Evolutionary conservation across 768 basidiomycete genomes (phyloP), one percentile per base, ranked within the genome.

Genomic region (Mycena vulgaris): DNA sequence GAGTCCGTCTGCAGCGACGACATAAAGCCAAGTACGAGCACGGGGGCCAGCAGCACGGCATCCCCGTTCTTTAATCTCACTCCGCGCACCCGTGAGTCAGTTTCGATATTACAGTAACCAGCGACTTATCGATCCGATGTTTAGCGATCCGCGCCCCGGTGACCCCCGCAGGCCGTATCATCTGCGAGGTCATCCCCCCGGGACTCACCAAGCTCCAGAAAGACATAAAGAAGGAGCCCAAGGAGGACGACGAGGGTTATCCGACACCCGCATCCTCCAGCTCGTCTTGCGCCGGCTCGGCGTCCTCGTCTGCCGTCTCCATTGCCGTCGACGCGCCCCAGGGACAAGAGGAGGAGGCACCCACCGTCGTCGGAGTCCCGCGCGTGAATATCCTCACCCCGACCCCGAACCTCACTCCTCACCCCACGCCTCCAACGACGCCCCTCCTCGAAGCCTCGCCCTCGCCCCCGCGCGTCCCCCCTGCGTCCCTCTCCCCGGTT

Each of bases 351-450:
- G 40, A 47, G 11, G n/a, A 21, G 10, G 40, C 19, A 42, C 52
- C 33, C 16, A 27, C 42, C 21, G 62, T 39, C 3, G 75, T 87
- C 35, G 28, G 25, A 11, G 39, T 63, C 3, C 91, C 90, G 17
- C 84, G 86, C 30, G 85, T 95, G 8, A 86, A 93, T 19, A 86
- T 95, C 25, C 89, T 94, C 11, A 90, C 92, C 72, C 92, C 93
- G 21, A 94, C 93, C 0, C 93, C 93, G 3, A 91, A 91, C 71
- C 92, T 91, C 1, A 91, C 91, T 0, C 91, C 91, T 0, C 91
- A 93, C 77, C 93, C 93, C 1, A 95, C 94, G 1, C 93, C 94
- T 9, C 94, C 93, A 3, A 86, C 89, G 2, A 93, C 92, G 1
- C 93, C 92, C 11, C 76, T 84, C 58, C 74, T 86, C n/a, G 48